Conservation (phyloP, 2,329 filamentous ascomycete species). For the Aureobasidium sp. region DNA sequence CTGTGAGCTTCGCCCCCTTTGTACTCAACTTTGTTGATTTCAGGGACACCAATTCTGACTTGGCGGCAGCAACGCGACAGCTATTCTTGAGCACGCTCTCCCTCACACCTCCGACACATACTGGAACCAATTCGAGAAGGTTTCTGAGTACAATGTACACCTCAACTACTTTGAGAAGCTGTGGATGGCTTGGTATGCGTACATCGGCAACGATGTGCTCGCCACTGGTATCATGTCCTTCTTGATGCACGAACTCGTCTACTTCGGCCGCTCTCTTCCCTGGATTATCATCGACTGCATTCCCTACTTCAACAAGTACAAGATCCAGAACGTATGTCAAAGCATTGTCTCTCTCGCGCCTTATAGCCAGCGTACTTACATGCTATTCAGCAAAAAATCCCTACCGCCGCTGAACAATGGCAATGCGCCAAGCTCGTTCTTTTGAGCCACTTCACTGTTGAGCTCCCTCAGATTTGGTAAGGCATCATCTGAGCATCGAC, state of each 20-base stretch:
- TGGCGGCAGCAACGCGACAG: slow-evolving; percentile 24
- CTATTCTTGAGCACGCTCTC: slow-evolving; percentile 29
- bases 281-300: slow-evolving; percentile 90
- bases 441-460: slow-evolving; percentile 92
- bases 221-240: slow-evolving; percentile 98
- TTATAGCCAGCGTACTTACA: slow-evolving; percentile 16
- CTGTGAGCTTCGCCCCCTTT: slow-evolving; percentile 1
- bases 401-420: slow-evolving; percentile 89
- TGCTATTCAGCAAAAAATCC: slow-evolving; percentile 62
- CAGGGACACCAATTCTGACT: background rate
- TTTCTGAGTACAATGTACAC: slow-evolving; percentile 69
- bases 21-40: background rate
- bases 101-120: slow-evolving; percentile 48
- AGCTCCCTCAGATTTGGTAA: slow-evolving; percentile 92
- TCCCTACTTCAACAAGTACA: slow-evolving; percentile 84
- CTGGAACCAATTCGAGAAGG: slow-evolving; percentile 59
- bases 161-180: slow-evolving; percentile 81
- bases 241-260: slow-evolving; percentile 85
- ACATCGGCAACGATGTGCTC: slow-evolving; percentile 94
- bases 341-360: background rate
- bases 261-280: slow-evolving; percentile 85
- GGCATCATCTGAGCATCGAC: slow-evolving; percentile 17
- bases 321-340: slow-evolving; percentile 73
- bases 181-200: slow-evolving; percentile 95
- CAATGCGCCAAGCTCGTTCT: slow-evolving; percentile 89